A percentile compares a stretch with the other conserved stretches of the same genome.
These are phyloP conservation scores for Lizanozyma gosingica DNA, from an alignment of 1,139 yeast species.

Conservation along the genomic window DNA sequence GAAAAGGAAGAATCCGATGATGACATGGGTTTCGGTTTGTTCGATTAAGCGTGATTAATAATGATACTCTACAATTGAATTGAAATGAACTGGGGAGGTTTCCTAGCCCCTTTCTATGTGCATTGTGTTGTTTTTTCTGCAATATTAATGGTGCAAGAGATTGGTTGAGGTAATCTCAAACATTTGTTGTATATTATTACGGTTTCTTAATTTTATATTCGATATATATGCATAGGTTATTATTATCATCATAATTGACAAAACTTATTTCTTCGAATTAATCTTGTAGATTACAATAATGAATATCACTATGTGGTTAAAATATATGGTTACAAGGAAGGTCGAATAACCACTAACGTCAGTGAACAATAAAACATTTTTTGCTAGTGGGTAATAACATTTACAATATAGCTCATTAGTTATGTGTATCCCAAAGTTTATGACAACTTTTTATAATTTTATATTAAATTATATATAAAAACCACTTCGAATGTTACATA, in stretches of 20 bases:
- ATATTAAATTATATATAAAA: too few relatives aligned
- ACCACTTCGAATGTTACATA: not conserved
- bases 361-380: too few relatives aligned
- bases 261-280: too few relatives aligned
- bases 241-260: not conserved
- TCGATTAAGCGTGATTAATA: slow-evolving; percentile 41
- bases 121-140: not conserved
- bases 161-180: not conserved
- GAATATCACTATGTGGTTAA: too few relatives aligned
- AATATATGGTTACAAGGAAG: too few relatives aligned
- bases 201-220: not conserved
- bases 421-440: not conserved
- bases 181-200: not conserved
- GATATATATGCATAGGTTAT: not conserved
- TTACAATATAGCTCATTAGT: too few relatives aligned
- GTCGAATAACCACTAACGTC: too few relatives aligned
- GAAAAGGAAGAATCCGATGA: slow-evolving; percentile 53
- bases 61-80: not conserved
- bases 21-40: slow-evolving; percentile 83
- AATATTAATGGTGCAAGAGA: not conserved
- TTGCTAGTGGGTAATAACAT: too few relatives aligned
- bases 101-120: not conserved
- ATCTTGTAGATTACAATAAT: too few relatives aligned
- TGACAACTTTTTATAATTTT: not conserved
- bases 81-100: not conserved